Conservation (phyloP, 768 basidiomycete genomes). For the Lentinula raphanica region DNA sequence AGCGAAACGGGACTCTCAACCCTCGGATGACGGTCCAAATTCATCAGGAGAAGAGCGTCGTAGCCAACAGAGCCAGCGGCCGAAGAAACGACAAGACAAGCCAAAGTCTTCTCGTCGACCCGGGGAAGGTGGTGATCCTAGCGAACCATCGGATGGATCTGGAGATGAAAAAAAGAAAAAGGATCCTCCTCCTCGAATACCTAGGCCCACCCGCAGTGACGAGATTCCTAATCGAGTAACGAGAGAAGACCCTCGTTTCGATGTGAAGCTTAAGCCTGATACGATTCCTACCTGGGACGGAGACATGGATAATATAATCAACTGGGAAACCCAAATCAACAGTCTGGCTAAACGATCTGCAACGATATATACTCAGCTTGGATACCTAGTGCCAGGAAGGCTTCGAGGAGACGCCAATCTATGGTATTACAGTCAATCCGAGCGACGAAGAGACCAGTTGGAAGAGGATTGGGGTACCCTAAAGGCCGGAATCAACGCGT, state of each 20-base stretch:
- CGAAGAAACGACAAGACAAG: too few species aligned
- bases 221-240: background rate
- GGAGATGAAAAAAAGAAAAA: background rate
- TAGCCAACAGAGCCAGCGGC: too few species aligned
- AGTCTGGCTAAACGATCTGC: background rate
- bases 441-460: background rate
- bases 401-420: background rate
- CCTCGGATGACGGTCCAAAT: too few species aligned
- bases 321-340: slow-evolving; percentile 7
- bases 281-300: too few species aligned
- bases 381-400: background rate
- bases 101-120: too few species aligned
- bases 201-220: too few species aligned
- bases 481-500: too few species aligned
- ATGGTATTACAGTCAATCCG: slow-evolving; percentile 4
- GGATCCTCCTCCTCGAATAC: background rate
- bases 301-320: background rate
- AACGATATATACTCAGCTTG: background rate
- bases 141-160: too few species aligned
- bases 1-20: too few species aligned
- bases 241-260: background rate
- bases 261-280: slow-evolving; percentile 7
- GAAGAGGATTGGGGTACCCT: background rate
- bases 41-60: too few species aligned
- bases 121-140: too few species aligned